Evolutionary conservation across 306 rosid genomes (phyloP), one percentile per base, ranked within the genome.

Genomic region (Citrullus colocynthis): DNA sequence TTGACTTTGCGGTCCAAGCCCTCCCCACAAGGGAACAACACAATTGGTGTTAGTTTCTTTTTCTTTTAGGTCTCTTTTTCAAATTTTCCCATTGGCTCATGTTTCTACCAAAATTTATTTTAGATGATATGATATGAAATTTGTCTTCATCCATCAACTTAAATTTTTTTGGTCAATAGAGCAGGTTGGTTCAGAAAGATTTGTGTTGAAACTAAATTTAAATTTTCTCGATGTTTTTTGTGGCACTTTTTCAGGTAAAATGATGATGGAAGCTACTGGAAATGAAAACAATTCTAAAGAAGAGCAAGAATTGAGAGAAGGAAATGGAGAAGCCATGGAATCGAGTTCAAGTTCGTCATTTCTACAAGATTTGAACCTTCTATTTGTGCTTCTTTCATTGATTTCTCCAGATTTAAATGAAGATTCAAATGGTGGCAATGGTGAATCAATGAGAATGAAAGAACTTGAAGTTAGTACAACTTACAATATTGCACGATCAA

Each of bases 301-400:
- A 6, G 80, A 75, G 9, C 55, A 4, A 78, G 34, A 21, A 54
- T 7, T 3, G 45, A 73, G 77, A 51, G 82, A 84, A 65, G 21
- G 13, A 52, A 81, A 24, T 63, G 82, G 63, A 55, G 82, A 76
- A 42, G 59, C 76, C 30, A 52, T 55, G 4, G 28, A 20, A n/a
- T 71, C 81, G 17, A 74, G 84, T 67, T 66, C 82, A 34, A 74
- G 82, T 75, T 49, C 85, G 6, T 54, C 77, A 16, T 81, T 81
- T 58, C 45, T 78, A 48, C 74, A 79, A 0, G 92, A 87, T 41
- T 60, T 88, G 65, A 88, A 90, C 73, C 85, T 84, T 77, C 58
- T 90, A n/a, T 49, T 83, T 41, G 87, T 90, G 79, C 34, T 83
- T n/a, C 82, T 85, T 59, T 88, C 92, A 0, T 73, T 83, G 7